A percentile compares a stretch with the other conserved stretches of the same genome.
These are phyloP conservation scores for Clausena lansium DNA, from an alignment of 345 rosid species.

Conservation along the genomic window DNA sequence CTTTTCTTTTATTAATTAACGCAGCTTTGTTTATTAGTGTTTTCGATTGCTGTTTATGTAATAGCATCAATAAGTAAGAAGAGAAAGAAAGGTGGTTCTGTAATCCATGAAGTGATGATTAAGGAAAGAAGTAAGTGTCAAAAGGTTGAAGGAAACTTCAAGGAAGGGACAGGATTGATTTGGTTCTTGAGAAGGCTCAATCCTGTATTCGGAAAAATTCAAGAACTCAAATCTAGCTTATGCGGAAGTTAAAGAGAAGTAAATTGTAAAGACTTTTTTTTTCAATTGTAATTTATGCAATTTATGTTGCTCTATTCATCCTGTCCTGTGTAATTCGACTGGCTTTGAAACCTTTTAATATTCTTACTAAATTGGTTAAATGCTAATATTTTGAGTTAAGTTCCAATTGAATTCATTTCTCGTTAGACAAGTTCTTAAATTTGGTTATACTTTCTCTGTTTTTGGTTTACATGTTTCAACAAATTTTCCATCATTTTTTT, in stretches of 20 bases:
- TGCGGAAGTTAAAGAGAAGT: neutral
- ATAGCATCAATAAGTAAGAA: constrained; percentile 1
- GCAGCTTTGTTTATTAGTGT: neutral
- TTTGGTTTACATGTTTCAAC: too few species aligned
- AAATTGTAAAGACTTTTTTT: too few species aligned
- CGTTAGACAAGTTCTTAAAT: too few species aligned
- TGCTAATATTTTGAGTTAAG: too few species aligned
- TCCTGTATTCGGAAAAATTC: neutral
- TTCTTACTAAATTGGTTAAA: too few species aligned
- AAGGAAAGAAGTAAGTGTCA: neutral
- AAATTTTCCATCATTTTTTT: too few species aligned
- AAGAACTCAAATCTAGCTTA: constrained; percentile 5
- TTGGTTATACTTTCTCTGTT: too few species aligned
- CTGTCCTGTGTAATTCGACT: too few species aligned
- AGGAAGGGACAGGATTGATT: constrained; percentile 6
- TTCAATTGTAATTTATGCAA: too few species aligned
- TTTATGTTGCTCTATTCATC: too few species aligned
- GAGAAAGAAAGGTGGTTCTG: constrained; percentile 1
- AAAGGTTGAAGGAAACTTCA: neutral
- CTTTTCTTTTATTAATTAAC: neutral
- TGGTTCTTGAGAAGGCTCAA: constrained; percentile 8
- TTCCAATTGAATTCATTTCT: too few species aligned
- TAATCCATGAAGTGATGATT: neutral
- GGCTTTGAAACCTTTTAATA: too few species aligned
- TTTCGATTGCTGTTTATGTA: neutral